phyloP scores from a whole-genome alignment of 768 basidiomycete genomes.

The Suillus spraguei region DNA sequence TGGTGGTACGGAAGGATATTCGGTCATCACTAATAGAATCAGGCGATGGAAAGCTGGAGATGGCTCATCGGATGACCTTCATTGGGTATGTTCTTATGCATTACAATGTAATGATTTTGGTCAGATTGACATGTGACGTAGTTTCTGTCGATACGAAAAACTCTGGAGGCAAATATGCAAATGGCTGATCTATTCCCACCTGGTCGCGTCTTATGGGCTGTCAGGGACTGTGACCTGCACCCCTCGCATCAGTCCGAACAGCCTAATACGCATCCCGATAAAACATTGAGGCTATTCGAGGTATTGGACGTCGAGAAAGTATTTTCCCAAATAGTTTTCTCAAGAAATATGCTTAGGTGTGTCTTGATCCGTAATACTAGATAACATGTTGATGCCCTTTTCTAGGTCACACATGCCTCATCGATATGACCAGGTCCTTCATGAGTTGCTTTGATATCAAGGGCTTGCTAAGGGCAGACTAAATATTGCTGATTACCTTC shows the following conservation, averaged over 20 bases:
- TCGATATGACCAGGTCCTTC: constrained; percentile 75
- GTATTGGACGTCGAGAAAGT: constrained; percentile 76
- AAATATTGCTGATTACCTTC: background rate
- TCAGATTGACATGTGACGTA: constrained; percentile 47
- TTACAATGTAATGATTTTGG: constrained; percentile 40
- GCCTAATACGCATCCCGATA: constrained; percentile 15
- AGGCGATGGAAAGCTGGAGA: constrained; percentile 64
- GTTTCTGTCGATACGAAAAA: constrained; percentile 83
- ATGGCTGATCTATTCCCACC: constrained; percentile 74
- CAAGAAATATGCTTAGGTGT: constrained; percentile 80
- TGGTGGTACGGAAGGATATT: constrained; percentile 40
- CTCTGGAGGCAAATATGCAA: constrained; percentile 84
- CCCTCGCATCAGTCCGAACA: constrained; percentile 47
- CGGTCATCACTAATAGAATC: constrained; percentile 47
- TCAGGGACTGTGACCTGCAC: constrained; percentile 72
- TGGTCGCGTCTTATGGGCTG: constrained; percentile 77
- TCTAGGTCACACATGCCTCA: constrained; percentile 76
- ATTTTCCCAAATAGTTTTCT: constrained; percentile 81
- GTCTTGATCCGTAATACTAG: constrained; percentile 23
- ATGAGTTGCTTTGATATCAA: constrained; percentile 57
- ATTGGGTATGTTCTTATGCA: constrained; percentile 47
- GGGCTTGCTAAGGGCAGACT: background rate
- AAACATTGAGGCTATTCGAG: constrained; percentile 62
- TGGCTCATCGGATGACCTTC: constrained; percentile 49
- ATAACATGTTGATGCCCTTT: background rate